Evolutionary conservation across 371 early-diverging fungal genomes (phyloP).

Genomic region (Rhizopus delemar): DNA sequence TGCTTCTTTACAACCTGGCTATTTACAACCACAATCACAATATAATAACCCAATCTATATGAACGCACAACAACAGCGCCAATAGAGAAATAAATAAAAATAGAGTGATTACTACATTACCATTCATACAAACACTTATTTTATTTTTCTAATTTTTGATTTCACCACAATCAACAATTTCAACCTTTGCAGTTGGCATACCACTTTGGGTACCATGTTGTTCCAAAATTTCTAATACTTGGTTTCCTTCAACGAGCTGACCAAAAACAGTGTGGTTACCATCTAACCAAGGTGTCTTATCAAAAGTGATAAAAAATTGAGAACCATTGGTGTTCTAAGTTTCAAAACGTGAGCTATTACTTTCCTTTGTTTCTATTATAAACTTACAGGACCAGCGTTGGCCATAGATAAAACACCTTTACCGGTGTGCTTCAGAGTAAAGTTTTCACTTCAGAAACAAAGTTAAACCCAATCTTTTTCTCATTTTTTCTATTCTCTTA

Average conservation of each 20-base stretch:
- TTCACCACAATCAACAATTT: slow-evolving; percentile 84
- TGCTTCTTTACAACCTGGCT: slow-evolving; percentile 21
- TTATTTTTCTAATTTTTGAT: slow-evolving; percentile 42
- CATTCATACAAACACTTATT: no score
- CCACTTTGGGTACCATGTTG: slow-evolving; percentile 70
- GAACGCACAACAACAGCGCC: slow-evolving; percentile 7
- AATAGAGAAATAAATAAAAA: slow-evolving; percentile 1
- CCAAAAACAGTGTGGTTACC: slow-evolving; percentile 90
- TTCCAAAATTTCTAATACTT: slow-evolving; percentile 84
- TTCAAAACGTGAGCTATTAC: no score
- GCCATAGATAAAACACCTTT: slow-evolving; percentile 95
- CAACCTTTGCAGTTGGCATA: slow-evolving; percentile 62
- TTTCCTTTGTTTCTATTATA: no score
- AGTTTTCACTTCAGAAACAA: slow-evolving; percentile 83
- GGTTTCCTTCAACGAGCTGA: slow-evolving; percentile 77
- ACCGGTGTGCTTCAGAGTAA: slow-evolving; percentile 83
- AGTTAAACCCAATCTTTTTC: not conserved
- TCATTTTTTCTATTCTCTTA: slow-evolving; percentile 27
- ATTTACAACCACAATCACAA: slow-evolving; percentile 10
- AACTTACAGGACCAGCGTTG: slow-evolving; percentile 80
- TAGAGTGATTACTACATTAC: no score
- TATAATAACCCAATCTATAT: slow-evolving; percentile 4
- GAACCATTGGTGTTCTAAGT: slow-evolving; percentile 89
- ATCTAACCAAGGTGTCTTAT: slow-evolving; percentile 83
- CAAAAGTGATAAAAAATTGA: slow-evolving; percentile 94